Evolutionary conservation across 192 early-diverging fungal genomes (phyloP), one percentile per base, ranked within the genome.

Genomic region (Coemansia sp.): DNA sequence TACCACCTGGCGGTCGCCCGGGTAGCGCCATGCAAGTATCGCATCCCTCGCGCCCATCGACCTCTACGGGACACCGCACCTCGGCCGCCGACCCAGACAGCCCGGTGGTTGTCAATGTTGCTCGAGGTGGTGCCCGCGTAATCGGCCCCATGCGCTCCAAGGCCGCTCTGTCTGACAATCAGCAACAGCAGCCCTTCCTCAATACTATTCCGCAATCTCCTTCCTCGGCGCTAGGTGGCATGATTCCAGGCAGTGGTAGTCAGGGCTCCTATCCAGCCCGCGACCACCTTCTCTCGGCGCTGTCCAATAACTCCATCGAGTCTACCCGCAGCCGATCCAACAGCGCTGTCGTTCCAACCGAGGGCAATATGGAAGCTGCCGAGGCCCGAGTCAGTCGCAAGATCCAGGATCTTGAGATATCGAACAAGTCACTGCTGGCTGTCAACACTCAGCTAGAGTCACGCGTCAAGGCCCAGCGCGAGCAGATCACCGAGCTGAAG

Each of bases 321-420:
- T 82, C 75, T 29, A 46, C 62, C 7, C 80, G 68, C 15, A 82
- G 79, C 63, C 74, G 74, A 11, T 63, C 79, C 63, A 82, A 77
- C 68, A 82, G 79, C 63, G 68, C 72, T 29, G 32, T 63, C 38
- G 68, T 32, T 25, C 79, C 79, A 6, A 71, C 71, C 10, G 79
- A 82, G 48, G 79, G 76, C 41, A 71, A 65, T 8, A 76, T 82
- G 75, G 79, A 82, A 53, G 82, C 82, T 5, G 72, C 73, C 25
- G 83, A 85, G 62, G 83, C 83, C 12, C 77, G 83, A 6, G 75
- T 80, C 48, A 80, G 75, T 68, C 83, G 83, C 41, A 80, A 77
- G 66, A 74, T 85, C 50, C 78, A 85, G 39, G 83, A 85, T 60
- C 70, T 85, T 31, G 75, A 85, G 64, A 85, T 85, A 19, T 77